These are phyloP conservation scores for Xanthoconium purpureum DNA, from an alignment of 768 basidiomycete genomes.

Conservation along the genomic window DNA sequence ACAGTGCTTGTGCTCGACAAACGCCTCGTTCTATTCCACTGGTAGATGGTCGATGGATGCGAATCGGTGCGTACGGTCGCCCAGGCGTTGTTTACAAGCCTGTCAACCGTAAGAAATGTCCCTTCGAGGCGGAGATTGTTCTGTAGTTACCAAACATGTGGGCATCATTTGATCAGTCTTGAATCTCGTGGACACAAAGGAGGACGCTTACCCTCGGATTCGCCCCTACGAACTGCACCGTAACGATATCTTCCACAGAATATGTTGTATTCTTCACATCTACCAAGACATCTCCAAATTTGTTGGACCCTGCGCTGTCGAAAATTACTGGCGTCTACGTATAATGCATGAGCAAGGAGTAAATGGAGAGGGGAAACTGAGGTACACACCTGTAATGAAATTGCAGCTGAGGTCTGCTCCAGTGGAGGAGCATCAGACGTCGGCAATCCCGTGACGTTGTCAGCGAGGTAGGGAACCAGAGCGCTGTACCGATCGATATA, in stretches of 20 bases:
- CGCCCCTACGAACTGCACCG: slow-evolving; percentile 67
- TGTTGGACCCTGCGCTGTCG: slow-evolving; percentile 52
- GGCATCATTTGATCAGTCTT: background rate
- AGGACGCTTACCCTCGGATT: slow-evolving; percentile 61
- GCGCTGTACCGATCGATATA: slow-evolving; percentile 74
- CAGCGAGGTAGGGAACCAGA: slow-evolving; percentile 60
- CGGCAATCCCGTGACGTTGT: slow-evolving; percentile 45
- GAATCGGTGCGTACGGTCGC: slow-evolving; percentile 64
- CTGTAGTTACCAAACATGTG: slow-evolving; percentile 31
- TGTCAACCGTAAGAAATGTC: slow-evolving; percentile 70
- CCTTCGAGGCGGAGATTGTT: slow-evolving; percentile 75
- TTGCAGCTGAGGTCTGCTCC: slow-evolving; percentile 61
- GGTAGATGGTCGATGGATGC: slow-evolving; percentile 69
- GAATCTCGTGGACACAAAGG: slow-evolving; percentile 35
- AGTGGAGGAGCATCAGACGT: slow-evolving; percentile 60
- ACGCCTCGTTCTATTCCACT: slow-evolving; percentile 58
- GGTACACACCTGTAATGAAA: slow-evolving; percentile 56
- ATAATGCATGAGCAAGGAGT: background rate
- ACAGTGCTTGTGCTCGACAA: slow-evolving; percentile 63
- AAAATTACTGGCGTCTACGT: slow-evolving; percentile 57
- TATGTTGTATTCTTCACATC: slow-evolving; percentile 42
- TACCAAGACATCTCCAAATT: slow-evolving; percentile 61
- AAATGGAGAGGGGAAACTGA: slow-evolving; percentile 21
- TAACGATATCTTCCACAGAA: slow-evolving; percentile 54
- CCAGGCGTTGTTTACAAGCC: slow-evolving; percentile 49